phyloP scores from a whole-genome alignment of 2,329 filamentous ascomycete genomes.

The Trichoderma sp. region DNA sequence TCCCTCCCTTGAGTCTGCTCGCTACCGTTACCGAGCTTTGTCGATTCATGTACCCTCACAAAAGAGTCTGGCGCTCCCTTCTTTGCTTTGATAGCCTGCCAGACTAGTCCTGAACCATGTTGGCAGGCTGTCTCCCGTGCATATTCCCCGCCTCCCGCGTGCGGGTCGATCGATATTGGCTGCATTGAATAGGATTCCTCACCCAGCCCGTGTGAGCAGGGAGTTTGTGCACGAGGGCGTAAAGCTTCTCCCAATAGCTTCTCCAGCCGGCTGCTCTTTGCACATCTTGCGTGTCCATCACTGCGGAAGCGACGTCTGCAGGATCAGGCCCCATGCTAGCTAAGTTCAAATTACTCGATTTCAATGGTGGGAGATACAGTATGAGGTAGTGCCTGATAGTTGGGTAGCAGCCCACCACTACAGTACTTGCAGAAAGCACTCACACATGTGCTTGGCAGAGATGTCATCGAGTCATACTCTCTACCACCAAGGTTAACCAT shows the following conservation, averaged over 20 bases:
- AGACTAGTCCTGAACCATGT: neutral
- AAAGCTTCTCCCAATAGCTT: neutral
- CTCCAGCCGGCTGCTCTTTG: neutral
- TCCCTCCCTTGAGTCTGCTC: neutral
- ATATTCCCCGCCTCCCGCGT: conserved; percentile 15
- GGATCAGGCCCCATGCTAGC: neutral
- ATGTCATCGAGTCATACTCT: neutral
- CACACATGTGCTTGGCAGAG: neutral
- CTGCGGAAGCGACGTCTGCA: neutral
- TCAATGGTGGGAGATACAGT: neutral
- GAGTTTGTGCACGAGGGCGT: neutral
- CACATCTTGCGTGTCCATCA: neutral
- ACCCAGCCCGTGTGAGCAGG: neutral
- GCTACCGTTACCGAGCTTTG: neutral
- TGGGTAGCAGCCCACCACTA: neutral
- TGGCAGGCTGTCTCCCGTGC: conserved; percentile 6
- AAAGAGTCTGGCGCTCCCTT: neutral
- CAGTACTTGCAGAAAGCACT: neutral
- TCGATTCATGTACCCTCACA: neutral
- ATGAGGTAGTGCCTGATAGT: neutral
- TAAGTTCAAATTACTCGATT: neutral
- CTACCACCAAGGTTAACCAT: neutral
- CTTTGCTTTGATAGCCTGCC: neutral
- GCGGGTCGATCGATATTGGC: conserved; percentile 22
- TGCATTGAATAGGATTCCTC: neutral